These are phyloP conservation scores for Leccinum imitatum DNA, from an alignment of 768 basidiomycete species.

Conservation along the genomic window DNA sequence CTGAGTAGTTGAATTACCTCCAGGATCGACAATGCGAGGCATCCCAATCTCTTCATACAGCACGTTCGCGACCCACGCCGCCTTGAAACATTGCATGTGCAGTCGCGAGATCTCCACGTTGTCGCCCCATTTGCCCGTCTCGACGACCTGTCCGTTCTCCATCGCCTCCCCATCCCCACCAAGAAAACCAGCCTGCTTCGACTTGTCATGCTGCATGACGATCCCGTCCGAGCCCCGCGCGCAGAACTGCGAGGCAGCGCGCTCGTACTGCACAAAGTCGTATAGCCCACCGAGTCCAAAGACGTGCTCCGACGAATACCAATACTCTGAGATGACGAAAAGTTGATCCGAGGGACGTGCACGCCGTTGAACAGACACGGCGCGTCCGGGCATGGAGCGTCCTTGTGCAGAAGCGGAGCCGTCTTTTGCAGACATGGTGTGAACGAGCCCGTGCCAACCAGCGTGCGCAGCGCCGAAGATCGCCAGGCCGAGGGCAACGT, in stretches of 20 bases:
- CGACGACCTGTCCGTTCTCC: constrained; percentile 56
- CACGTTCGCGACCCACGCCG: constrained; percentile 96
- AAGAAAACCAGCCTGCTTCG: constrained; percentile 47
- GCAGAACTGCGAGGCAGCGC: constrained; percentile 87
- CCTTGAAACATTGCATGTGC: constrained; percentile 99
- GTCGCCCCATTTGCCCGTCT: constrained; percentile 65
- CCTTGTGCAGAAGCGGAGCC: constrained; percentile 79
- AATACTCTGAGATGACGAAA: constrained; percentile 95
- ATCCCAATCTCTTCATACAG: constrained; percentile 92
- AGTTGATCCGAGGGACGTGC: constrained; percentile 92
- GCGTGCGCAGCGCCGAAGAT: constrained; percentile 51
- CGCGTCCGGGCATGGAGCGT: constrained; percentile 73
- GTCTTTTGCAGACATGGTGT: constrained; percentile 75
- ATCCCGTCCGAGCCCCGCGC: constrained; percentile 76
- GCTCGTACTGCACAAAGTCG: constrained; percentile 95
- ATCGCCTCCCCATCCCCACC: constrained; percentile 68
- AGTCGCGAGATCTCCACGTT: constrained; percentile 81
- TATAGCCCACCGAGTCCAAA: constrained; percentile 94
- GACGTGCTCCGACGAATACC: constrained; percentile 98
- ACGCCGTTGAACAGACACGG: constrained; percentile 96
- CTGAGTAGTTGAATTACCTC: constrained; percentile 64
- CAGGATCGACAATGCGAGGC: constrained; percentile 85
- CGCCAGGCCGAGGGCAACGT: constrained; percentile 45
- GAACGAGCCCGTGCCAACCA: constrained; percentile 90
- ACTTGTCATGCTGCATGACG: constrained; percentile 57